A percentile compares a stretch with the other conserved stretches of the same genome.
These are phyloP conservation scores for Glutinoglossum americanum DNA, from an alignment of 495 filamentous ascomycete genomes.

Conservation along the genomic window DNA sequence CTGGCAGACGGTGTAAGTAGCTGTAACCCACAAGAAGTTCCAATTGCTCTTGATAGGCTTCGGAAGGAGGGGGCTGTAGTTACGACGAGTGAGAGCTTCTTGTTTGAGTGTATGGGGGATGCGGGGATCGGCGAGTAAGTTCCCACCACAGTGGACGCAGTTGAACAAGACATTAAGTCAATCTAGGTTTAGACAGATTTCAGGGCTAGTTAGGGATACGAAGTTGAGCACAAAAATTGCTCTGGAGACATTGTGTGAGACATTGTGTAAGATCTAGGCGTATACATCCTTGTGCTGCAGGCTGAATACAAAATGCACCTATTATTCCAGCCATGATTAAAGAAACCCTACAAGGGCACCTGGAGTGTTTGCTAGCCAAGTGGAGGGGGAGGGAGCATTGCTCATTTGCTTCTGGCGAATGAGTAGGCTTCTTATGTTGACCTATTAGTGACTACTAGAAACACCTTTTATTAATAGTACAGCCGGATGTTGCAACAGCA, in stretches of 20 bases:
- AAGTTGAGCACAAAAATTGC: slow-evolving; percentile 40
- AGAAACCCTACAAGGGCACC: background rate
- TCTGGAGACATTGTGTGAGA: slow-evolving; percentile 39
- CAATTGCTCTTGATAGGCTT: slow-evolving; percentile 55
- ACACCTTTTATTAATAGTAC: background rate
- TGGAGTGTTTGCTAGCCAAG: background rate
- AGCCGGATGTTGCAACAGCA: background rate
- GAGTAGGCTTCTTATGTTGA: background rate
- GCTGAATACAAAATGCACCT: background rate
- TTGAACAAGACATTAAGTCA: background rate
- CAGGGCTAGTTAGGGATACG: slow-evolving; percentile 58
- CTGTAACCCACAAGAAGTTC: slow-evolving; percentile 61
- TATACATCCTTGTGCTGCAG: background rate
- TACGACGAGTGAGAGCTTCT: slow-evolving; percentile 73
- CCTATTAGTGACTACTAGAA: background rate
- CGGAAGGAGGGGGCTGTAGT: slow-evolving; percentile 55
- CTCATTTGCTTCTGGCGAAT: background rate
- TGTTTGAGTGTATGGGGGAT: slow-evolving; percentile 90
- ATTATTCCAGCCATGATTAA: background rate
- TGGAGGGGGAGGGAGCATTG: background rate
- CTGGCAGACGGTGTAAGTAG: slow-evolving; percentile 82
- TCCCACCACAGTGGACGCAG: background rate
- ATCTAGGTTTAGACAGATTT: slow-evolving; percentile 41
- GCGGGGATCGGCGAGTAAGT: slow-evolving; percentile 40
- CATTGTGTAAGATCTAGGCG: slow-evolving; percentile 42